These are phyloP conservation scores for Rhizophora mangle DNA, from an alignment of 345 rosid species.

Conservation along the genomic window DNA sequence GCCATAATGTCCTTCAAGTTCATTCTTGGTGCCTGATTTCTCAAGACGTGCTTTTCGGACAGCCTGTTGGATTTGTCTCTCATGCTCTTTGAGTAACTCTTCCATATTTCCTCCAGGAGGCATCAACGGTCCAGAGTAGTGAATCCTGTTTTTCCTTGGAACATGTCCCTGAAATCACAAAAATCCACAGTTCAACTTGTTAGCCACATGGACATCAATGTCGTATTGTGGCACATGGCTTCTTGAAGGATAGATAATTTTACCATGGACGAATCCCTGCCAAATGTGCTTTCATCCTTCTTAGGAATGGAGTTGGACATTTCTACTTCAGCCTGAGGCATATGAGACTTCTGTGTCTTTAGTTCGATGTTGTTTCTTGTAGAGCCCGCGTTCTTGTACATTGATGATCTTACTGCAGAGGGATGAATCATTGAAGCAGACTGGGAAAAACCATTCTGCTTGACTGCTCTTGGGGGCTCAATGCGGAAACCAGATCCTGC, in stretches of 20 bases:
- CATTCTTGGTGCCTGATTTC: slow-evolving; percentile 46
- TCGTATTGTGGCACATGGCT: too few relatives aligned
- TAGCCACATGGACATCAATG: not conserved
- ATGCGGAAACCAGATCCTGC: slow-evolving; percentile 41
- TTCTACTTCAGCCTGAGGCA: slow-evolving; percentile 31
- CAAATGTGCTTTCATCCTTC: slow-evolving; percentile 22
- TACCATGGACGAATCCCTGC: slow-evolving; percentile 42
- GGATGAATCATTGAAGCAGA: slow-evolving; percentile 57
- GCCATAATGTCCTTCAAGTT: slow-evolving; percentile 17
- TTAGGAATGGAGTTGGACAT: slow-evolving; percentile 30
- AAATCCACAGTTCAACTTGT: not conserved
- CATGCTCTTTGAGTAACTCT: slow-evolving; percentile 83
- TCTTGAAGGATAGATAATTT: not conserved
- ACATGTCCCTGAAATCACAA: slow-evolving; percentile 49
- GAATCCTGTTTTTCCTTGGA: slow-evolving; percentile 66
- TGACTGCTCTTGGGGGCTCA: slow-evolving; percentile 34
- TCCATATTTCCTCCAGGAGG: slow-evolving; percentile 88
- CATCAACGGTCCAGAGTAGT: slow-evolving; percentile 88
- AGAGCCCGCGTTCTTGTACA: slow-evolving; percentile 31
- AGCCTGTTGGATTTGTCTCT: slow-evolving; percentile 86
- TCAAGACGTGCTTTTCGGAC: slow-evolving; percentile 75
- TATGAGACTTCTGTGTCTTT: slow-evolving; percentile 30
- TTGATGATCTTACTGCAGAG: slow-evolving; percentile 20
- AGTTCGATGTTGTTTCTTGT: slow-evolving; percentile 30
- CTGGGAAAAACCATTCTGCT: slow-evolving; percentile 26